phyloP scores from a whole-genome alignment of 208 protist species.

The Endotrypanum monterogeii region DNA sequence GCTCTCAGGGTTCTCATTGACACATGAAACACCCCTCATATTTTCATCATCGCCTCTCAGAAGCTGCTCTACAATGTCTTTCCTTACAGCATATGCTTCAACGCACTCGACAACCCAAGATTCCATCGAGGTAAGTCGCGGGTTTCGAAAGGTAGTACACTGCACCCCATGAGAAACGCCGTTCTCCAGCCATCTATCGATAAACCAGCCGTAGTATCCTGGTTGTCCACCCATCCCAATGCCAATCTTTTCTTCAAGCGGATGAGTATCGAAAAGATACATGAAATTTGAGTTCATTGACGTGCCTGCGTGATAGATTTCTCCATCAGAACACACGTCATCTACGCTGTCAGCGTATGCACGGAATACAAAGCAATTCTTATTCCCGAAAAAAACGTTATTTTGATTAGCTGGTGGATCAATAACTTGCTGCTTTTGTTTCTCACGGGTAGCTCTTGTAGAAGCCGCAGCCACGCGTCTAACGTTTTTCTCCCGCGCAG shows the following conservation, averaged over 20 bases:
- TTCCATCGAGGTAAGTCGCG: conserved; percentile 43
- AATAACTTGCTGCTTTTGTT: conserved; percentile 19
- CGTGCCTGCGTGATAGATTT: conserved; percentile 35
- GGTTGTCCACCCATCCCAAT: conserved; percentile 76
- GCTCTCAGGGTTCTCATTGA: conserved; percentile 30
- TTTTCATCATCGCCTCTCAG: background rate
- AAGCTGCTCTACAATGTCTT: conserved; percentile 33
- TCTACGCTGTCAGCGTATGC: background rate
- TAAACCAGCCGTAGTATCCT: conserved; percentile 68
- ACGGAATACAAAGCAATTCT: conserved; percentile 66
- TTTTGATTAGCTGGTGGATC: conserved; percentile 39
- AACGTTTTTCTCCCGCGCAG: conserved; percentile 47
- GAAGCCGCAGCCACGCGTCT: conserved; percentile 47
- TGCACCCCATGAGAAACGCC: conserved; percentile 42
- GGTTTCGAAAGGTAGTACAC: conserved; percentile 63
- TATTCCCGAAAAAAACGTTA: conserved; percentile 64
- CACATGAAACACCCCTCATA: conserved; percentile 14
- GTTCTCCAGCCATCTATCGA: conserved; percentile 72
- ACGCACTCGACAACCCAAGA: conserved; percentile 52
- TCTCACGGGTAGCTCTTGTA: conserved; percentile 45
- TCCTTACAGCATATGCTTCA: conserved; percentile 63
- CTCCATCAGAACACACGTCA: conserved; percentile 7
- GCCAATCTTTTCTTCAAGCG: conserved; percentile 47
- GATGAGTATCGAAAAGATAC: conserved; percentile 76
- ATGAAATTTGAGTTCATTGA: conserved; percentile 76